Percentiles rank a stretch among this genome's conserved stretches.
Evolutionary conservation across 78 protist species (phyloP).

Genomic region (Dictyostelium firmibasis): DNA sequence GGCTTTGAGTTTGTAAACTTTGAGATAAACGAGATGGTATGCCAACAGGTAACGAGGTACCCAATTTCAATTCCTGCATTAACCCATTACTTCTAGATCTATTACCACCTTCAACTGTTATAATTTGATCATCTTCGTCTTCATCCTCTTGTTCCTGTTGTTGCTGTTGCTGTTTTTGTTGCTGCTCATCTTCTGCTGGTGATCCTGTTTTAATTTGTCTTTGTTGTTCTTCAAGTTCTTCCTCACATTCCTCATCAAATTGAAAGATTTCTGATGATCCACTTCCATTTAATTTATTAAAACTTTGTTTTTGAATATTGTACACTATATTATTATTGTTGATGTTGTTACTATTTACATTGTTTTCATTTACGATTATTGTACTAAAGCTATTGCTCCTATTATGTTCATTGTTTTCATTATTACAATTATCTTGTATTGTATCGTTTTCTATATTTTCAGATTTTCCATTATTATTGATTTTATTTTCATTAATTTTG

Average conservation of each 20-base stretch:
- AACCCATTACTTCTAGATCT: constrained; percentile 59
- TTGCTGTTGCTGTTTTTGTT: background rate
- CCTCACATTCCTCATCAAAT: constrained; percentile 62
- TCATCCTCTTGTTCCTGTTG: background rate
- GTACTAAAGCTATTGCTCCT: background rate
- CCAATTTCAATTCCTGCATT: constrained; percentile 51
- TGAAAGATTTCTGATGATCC: constrained; percentile 39
- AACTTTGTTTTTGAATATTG: constrained; percentile 18
- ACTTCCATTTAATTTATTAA: constrained; percentile 53
- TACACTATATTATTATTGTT: constrained; percentile 35
- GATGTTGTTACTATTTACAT: constrained; percentile 7
- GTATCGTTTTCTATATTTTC: background rate
- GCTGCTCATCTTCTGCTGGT: background rate
- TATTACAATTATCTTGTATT: background rate
- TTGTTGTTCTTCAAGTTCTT: constrained; percentile 10
- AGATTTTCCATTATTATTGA: background rate
- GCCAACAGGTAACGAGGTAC: constrained; percentile 43
- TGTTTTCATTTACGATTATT: background rate
- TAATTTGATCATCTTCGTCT: constrained; percentile 36
- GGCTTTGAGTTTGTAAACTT: background rate
- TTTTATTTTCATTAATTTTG: no score
- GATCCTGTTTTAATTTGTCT: background rate
- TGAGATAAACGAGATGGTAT: constrained; percentile 55
- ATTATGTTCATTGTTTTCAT: background rate
- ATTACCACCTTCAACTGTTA: background rate